Evolutionary conservation across 2,329 filamentous ascomycete species (phyloP), one percentile per base, ranked within the genome.

Genomic region (Aspergillus sp.): DNA sequence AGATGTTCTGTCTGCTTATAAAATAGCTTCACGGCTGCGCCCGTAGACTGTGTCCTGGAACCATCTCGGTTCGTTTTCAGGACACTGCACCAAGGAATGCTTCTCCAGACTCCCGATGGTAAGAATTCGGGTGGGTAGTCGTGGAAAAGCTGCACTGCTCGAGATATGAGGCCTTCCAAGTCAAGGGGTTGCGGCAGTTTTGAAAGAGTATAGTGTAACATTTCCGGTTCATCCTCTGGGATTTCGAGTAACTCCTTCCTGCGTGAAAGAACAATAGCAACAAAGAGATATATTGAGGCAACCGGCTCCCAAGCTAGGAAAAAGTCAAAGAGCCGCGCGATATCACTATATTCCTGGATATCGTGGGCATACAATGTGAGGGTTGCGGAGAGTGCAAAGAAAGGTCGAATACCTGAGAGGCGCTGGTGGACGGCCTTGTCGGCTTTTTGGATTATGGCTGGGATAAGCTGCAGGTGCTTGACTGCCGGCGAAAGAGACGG

Each of bases 311-410:
- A 85, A 3, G 93, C 91, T 5, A 99, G 81, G 48, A 99, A 83
- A 54, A 93, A 93, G 76, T 99, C 95, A 72, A 97, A 99, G 1
- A 99, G 79, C 22, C 95, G 86, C 34, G 92, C 85, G 68, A 99
- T 98, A 64, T 93, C 89, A 61, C 85, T 85, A 71, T 96, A 97
- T 42, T 89, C 87, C 74, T 95, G 88, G 60, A 99, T 92, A 72
- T 98, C 93, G 76, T 99, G 95, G 17, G 95, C 92, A 74, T 97
- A 99, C 79, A 99, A 87, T 34, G 96, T 99, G 43, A 99, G 82
- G 0, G 92, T 96, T 48, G 91, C 92, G n/a, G 91, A 87, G 5
- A 99, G 81, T 4, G 95, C 95, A 73, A 96, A 99, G 74, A 93
- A 97, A 1, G 95, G 93, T 69, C 93, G 86, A 15, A 88, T 89